These are phyloP conservation scores for Tetrahymena elliotti DNA, from an alignment of 73 alveolate species.

Conservation along the genomic window DNA sequence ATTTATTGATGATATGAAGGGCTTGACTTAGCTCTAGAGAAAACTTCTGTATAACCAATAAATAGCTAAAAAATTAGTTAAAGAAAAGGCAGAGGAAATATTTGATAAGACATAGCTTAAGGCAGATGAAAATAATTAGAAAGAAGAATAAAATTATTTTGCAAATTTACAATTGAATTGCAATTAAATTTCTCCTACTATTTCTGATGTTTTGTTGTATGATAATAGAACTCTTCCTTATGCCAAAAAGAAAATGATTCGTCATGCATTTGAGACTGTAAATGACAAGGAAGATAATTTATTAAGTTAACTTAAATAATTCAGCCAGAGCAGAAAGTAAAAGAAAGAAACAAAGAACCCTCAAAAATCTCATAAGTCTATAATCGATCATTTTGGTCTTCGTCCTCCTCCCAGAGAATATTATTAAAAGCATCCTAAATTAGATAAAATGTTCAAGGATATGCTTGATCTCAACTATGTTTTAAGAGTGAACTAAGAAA, in stretches of 20 bases:
- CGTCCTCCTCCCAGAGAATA: conserved; percentile 42
- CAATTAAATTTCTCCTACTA: background rate
- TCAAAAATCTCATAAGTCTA: background rate
- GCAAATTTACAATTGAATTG: background rate
- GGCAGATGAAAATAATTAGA: background rate
- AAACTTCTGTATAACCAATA: background rate
- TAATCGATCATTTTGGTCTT: conserved; percentile 16
- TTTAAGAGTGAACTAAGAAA: conserved; percentile 19
- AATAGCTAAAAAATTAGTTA: background rate
- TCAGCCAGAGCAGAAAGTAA: background rate
- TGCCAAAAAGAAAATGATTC: background rate
- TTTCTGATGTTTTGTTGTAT: background rate
- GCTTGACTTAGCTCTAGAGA: background rate
- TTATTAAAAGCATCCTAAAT: conserved; percentile 29
- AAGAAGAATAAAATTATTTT: background rate
- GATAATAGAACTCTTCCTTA: background rate
- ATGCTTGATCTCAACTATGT: conserved; percentile 40
- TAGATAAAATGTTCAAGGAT: conserved; percentile 36
- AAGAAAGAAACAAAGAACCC: conserved; percentile 8
- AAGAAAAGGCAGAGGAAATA: background rate
- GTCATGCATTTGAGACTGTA: background rate
- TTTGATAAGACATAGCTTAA: background rate
- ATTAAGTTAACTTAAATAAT: background rate
- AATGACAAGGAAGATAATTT: background rate
- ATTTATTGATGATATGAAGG: background rate